Evolutionary conservation across 768 basidiomycete genomes (phyloP).

Genomic region (Boletus subcaerulescens): DNA sequence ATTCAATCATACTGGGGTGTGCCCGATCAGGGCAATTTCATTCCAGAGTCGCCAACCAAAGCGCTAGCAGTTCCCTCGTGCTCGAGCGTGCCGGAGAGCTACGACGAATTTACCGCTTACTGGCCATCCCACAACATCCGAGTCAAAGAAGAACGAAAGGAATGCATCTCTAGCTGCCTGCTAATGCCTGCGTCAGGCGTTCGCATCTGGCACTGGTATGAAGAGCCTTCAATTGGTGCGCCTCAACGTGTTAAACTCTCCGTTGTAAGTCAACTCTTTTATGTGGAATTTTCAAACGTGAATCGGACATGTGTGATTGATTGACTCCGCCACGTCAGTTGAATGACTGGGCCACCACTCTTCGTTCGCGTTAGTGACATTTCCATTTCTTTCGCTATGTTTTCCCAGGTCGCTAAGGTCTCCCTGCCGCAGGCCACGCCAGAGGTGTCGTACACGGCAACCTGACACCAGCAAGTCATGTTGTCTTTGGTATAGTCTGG

Average conservation of each 20-base stretch:
- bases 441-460: conserved; percentile 1
- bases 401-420: not conserved
- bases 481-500: not conserved
- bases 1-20: too few relatives aligned
- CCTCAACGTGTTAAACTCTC: not conserved
- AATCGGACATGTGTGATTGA: not conserved
- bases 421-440: not conserved
- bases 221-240: not conserved
- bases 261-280: conserved; percentile 1
- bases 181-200: too few relatives aligned
- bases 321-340: not conserved
- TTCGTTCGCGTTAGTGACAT: not conserved
- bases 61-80: too few relatives aligned
- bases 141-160: too few relatives aligned
- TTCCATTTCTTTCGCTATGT: not conserved
- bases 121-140: too few relatives aligned
- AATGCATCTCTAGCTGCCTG: too few relatives aligned
- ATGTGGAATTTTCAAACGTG: not conserved
- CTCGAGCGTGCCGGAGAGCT: too few relatives aligned
- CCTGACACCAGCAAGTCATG: conserved; percentile 4
- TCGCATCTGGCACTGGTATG: too few relatives aligned
- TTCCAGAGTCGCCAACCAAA: too few relatives aligned
- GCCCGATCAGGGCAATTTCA: too few relatives aligned
- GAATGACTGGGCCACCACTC: conserved; percentile 7
- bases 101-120: too few relatives aligned